Conservation (phyloP, 257 asterid species). For the Misopates orontium region DNA sequence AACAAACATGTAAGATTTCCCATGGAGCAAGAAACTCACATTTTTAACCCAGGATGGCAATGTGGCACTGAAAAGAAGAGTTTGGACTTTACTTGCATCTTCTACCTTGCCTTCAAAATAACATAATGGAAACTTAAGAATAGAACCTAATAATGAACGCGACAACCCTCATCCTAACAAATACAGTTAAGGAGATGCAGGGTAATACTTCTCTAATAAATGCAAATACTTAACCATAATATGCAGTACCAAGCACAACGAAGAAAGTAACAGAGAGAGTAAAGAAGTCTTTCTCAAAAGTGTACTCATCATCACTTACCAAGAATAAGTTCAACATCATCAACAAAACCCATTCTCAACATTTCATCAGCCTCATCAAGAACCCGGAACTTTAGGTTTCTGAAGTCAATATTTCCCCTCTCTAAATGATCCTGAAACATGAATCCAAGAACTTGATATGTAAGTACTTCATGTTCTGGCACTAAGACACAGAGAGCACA, state of each 20-base stretch:
- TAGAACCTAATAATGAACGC: not conserved
- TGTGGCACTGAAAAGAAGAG: conserved; percentile 97
- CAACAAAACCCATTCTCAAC: conserved; percentile 99
- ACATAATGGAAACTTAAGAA: conserved; percentile 14
- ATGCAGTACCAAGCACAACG: not conserved
- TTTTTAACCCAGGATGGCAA: conserved; percentile 87
- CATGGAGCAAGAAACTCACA: conserved; percentile 32
- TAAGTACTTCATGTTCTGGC: not conserved
- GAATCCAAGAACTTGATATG: conserved; percentile 14
- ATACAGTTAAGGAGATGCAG: conserved; percentile 4
- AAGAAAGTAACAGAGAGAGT: not conserved
- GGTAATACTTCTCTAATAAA: not conserved
- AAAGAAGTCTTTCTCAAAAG: not conserved
- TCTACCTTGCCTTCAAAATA: conserved; percentile 69
- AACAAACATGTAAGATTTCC: not conserved
- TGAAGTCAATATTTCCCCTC: conserved; percentile 77
- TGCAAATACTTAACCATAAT: not conserved
- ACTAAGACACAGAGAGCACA: not conserved
- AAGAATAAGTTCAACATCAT: conserved; percentile 93
- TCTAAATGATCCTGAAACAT: conserved; percentile 74
- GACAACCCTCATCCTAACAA: not conserved
- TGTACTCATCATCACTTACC: conserved; percentile 42
- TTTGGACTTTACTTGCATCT: conserved; percentile 83
- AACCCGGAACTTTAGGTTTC: conserved; percentile 78
- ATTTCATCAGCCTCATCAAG: conserved; percentile 99